A percentile compares a stretch with the other conserved stretches of the same genome.
Conservation (phyloP, 148 eudicot species). For the Fagopyrum homotropicum region DNA sequence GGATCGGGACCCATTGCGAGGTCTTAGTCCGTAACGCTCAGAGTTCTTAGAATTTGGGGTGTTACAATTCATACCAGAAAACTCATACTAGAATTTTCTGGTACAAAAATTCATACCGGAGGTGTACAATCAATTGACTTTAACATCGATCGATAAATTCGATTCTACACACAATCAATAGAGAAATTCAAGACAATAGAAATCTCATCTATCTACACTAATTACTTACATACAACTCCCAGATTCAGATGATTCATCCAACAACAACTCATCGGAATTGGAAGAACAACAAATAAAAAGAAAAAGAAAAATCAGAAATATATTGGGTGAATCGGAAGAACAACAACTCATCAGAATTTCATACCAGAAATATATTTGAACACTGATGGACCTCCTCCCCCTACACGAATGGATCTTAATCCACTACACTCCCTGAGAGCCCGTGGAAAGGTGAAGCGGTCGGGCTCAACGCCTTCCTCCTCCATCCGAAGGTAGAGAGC, state of each 20-base stretch:
- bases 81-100: too few relatives aligned
- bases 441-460: conserved; percentile 66
- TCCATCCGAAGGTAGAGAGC: conserved; percentile 93
- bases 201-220: neutral
- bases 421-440: conserved; percentile 73
- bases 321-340: too few relatives aligned
- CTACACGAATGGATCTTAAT: conserved; percentile 46
- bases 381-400: conserved; percentile 85
- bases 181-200: neutral
- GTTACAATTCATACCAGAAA: too few relatives aligned
- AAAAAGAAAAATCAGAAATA: too few relatives aligned
- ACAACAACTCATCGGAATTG: neutral
- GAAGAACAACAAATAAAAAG: neutral
- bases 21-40: too few relatives aligned
- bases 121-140: neutral
- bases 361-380: too few relatives aligned
- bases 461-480: conserved; percentile 80
- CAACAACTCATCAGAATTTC: too few relatives aligned
- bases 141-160: neutral
- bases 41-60: too few relatives aligned
- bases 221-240: neutral
- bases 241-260: too few relatives aligned
- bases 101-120: too few relatives aligned
- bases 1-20: too few relatives aligned
- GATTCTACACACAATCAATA: neutral